Evolutionary conservation across 2,329 filamentous ascomycete species (phyloP).

Genomic region (Chrysoporthe puriensis): DNA sequence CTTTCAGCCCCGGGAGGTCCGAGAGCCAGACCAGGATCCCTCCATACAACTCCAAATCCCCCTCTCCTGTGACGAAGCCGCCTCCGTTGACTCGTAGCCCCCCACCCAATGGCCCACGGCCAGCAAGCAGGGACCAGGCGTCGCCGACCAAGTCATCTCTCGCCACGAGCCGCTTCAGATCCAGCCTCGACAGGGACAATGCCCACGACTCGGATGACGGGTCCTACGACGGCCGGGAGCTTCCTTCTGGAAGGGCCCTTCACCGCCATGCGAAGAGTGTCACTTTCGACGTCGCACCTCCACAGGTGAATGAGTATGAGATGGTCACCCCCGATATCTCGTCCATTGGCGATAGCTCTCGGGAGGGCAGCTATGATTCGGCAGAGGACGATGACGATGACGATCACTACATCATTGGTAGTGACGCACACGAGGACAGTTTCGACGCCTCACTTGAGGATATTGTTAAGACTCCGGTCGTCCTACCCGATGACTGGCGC

Average conservation of each 20-base stretch:
- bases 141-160: slow-evolving; percentile 92
- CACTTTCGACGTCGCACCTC: slow-evolving; percentile 91
- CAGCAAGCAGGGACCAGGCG: slow-evolving; percentile 64
- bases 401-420: slow-evolving; percentile 57
- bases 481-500: slow-evolving; percentile 96
- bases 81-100: slow-evolving; percentile 43
- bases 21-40: slow-evolving; percentile 66
- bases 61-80: slow-evolving; percentile 39
- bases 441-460: slow-evolving; percentile 96
- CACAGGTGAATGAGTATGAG: slow-evolving; percentile 96
- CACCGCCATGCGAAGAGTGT: slow-evolving; percentile 94
- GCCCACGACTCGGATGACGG: slow-evolving; percentile 71
- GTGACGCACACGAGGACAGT: slow-evolving; percentile 76
- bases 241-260: slow-evolving; percentile 68
- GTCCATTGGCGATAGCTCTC: slow-evolving; percentile 84
- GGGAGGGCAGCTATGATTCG: slow-evolving; percentile 91
- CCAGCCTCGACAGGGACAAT: slow-evolving; percentile 70
- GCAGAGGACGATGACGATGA: slow-evolving; percentile 76
- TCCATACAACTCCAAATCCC: slow-evolving; percentile 58
- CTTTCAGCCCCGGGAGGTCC: slow-evolving; percentile 50
- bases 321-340: slow-evolving; percentile 97
- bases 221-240: slow-evolving; percentile 58
- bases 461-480: slow-evolving; percentile 94
- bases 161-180: slow-evolving; percentile 68
- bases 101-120: slow-evolving; percentile 48